Conservation (phyloP, 2,329 filamentous ascomycete genomes). For the Trichoderma breve region DNA sequence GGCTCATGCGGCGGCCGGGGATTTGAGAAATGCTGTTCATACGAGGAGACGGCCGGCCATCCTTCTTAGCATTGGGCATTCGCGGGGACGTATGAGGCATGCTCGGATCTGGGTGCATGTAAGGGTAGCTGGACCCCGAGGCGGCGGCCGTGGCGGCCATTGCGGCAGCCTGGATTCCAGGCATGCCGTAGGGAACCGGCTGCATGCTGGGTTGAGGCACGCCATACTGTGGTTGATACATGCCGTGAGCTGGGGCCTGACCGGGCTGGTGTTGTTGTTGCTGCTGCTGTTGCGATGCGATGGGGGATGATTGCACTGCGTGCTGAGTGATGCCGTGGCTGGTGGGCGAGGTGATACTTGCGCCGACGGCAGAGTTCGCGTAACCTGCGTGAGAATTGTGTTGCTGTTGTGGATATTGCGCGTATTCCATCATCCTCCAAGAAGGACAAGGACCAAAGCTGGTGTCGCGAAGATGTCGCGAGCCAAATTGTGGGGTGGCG, state of each 20-base stretch:
- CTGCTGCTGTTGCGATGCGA: constrained; percentile 64
- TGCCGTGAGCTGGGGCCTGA: constrained; percentile 67
- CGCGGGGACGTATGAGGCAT: constrained; percentile 72
- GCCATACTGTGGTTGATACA: constrained; percentile 76
- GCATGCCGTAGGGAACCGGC: constrained; percentile 65
- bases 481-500: constrained; percentile 24
- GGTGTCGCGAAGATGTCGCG: constrained; percentile 26
- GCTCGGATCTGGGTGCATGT: constrained; percentile 68
- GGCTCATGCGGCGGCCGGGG: constrained; percentile 68
- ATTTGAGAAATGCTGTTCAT: constrained; percentile 63
- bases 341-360: constrained; percentile 70
- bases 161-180: constrained; percentile 81
- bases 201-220: constrained; percentile 73
- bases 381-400: constrained; percentile 66
- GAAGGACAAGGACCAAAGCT: constrained; percentile 25
- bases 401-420: constrained; percentile 68
- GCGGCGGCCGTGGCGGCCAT: constrained; percentile 91
- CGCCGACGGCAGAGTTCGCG: constrained; percentile 54
- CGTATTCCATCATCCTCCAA: constrained; percentile 68
- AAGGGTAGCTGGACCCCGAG: constrained; percentile 74
- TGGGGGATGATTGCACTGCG: constrained; percentile 72
- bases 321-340: constrained; percentile 67
- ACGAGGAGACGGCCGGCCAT: constrained; percentile 74
- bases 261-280: constrained; percentile 51
- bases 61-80: constrained; percentile 71